Conservation (phyloP, 148 eudicot genomes). For the Polygonum maritimum region DNA sequence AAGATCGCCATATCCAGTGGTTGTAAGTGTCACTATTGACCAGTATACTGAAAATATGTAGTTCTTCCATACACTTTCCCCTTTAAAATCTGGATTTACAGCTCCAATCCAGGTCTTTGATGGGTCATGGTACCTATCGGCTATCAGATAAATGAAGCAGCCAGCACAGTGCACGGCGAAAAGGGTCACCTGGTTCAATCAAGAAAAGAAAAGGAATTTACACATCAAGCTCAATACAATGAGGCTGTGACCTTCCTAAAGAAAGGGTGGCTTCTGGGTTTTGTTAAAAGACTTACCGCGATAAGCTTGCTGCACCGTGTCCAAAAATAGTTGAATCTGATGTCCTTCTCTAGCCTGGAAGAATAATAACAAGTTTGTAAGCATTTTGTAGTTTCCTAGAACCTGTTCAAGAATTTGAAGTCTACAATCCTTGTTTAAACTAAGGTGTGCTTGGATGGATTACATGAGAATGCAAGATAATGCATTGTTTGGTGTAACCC, state of each 20-base stretch:
- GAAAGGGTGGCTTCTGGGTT: background rate
- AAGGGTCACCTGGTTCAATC: conserved; percentile 56
- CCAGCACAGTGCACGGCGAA: conserved; percentile 94
- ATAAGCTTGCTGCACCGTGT: conserved; percentile 33
- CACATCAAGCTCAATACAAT: background rate
- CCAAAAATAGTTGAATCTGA: conserved; percentile 40
- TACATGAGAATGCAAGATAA: too few relatives aligned
- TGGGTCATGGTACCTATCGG: conserved; percentile 63
- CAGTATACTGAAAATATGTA: conserved; percentile 69
- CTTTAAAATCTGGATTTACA: conserved; percentile 50
- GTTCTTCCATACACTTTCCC: conserved; percentile 55
- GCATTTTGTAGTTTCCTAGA: background rate
- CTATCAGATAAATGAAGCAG: conserved; percentile 76
- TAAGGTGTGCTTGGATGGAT: too few relatives aligned
- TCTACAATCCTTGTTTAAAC: too few relatives aligned
- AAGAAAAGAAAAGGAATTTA: background rate
- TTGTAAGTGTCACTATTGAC: conserved; percentile 79
- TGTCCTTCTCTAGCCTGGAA: conserved; percentile 40
- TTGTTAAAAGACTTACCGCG: conserved; percentile 21
- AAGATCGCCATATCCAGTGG: conserved; percentile 92
- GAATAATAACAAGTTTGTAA: background rate
- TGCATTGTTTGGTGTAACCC: too few relatives aligned
- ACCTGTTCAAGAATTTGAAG: background rate
- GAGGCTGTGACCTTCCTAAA: background rate
- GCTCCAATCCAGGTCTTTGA: conserved; percentile 77